Base-by-base conservation (phyloP, 2,329 filamentous ascomycete genomes). In the Cytospora schulzeri region DNA sequence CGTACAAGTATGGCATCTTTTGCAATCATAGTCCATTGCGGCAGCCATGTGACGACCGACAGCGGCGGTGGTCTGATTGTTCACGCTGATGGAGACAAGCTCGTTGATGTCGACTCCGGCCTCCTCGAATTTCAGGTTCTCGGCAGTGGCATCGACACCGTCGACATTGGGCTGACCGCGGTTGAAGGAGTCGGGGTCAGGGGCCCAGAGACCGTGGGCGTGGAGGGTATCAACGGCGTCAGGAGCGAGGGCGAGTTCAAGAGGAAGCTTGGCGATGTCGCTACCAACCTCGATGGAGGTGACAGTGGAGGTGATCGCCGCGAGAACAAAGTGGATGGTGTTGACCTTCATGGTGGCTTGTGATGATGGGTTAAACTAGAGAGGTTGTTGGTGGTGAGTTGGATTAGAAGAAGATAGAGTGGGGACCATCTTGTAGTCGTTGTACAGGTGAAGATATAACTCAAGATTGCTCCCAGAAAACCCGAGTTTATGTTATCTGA, bases 71-170 rank as follows among this genome's bases (percentile, higher is more conserved):
- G 6, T 31, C 52, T 56, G n/a, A 17, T 38, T 41, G 6, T 31
- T 28, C 12, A 54, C 5, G 22, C 38, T 26, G 38, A 62, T 6
- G 33, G 26, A 8, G 38, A 56, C 19, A 24, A 62, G 29, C 4
- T 35, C 31, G 52, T 56, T 50, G 29, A 62, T 51, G 22, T 62
- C 17, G 17, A 62, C 52, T 31, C 41, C 60, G 22, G 52, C 35
- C 6, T 26, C 41, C 41, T 62, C 38, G 15, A 56, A 62, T 29
- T 56, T 62, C 15, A 50, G 11, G 17, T 62, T 62, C 52, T 62
- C 60, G 17, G 55, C 38, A 22, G 28, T 56, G 11, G 9, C 41
- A 35, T 56, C 51, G 60, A 56, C 45, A 19, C 14, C 35, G n/a
- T 35, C 38, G 15, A 31, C 52, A 22, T 56, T 62, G 12, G 52